phyloP scores from a whole-genome alignment of 164 flowering plant species.

The Kalanchoe fedtschenkoi region DNA sequence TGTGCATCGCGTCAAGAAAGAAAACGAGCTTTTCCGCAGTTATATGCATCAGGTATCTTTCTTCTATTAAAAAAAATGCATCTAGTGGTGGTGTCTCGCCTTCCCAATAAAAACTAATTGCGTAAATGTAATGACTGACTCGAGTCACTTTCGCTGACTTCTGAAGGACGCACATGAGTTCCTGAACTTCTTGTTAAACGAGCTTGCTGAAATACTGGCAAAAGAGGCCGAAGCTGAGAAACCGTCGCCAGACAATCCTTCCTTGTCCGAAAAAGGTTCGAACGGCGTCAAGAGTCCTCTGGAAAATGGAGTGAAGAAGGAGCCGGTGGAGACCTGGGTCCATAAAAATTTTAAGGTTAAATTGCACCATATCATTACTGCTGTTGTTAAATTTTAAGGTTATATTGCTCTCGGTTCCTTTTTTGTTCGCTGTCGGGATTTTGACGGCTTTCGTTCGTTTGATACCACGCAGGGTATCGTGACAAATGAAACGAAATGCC shows the following conservation, averaged over 20 bases:
- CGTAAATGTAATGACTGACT: too few species aligned
- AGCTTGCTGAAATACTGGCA: slow-evolving; percentile 93
- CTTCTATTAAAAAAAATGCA: too few species aligned
- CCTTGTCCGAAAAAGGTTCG: slow-evolving; percentile 55
- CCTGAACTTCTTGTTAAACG: slow-evolving; percentile 86
- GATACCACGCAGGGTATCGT: slow-evolving; percentile 63
- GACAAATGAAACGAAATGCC: slow-evolving; percentile 92
- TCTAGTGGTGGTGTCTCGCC: not conserved
- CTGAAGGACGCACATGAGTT: slow-evolving; percentile 98
- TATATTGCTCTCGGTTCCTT: not conserved
- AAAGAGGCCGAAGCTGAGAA: slow-evolving; percentile 67
- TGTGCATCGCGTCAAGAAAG: slow-evolving; percentile 86
- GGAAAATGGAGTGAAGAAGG: slow-evolving; percentile 62
- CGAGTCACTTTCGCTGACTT: not conserved
- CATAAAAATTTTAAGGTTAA: slow-evolving; percentile 95
- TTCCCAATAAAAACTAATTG: too few species aligned
- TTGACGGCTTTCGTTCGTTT: not conserved
- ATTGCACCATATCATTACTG: too few species aligned
- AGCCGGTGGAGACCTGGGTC: slow-evolving; percentile 93
- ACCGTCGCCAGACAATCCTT: slow-evolving; percentile 34
- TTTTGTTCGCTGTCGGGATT: not conserved
- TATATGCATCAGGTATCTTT: slow-evolving; percentile 90
- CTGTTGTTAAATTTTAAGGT: slow-evolving; percentile 99
- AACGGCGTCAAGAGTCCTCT: slow-evolving; percentile 45
- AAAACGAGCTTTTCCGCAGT: slow-evolving; percentile 94